Base-by-base conservation (phyloP, 345 rosid genomes). In the Citrus medica region DNA sequence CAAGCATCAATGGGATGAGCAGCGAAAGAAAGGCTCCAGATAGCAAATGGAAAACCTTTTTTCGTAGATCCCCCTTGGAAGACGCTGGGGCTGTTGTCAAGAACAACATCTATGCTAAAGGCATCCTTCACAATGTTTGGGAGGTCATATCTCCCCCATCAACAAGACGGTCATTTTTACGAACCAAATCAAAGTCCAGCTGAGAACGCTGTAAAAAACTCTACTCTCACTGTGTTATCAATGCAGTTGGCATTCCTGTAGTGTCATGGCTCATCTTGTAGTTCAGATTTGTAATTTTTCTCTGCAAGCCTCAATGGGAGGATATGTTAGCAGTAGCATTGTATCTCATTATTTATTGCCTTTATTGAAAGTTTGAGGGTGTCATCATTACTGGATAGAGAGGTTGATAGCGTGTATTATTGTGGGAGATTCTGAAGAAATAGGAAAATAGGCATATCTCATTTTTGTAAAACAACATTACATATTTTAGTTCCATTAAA, bases 71-170 rank as follows among this genome's bases (percentile, higher is more conserved):
- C 10, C 85, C 86, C 62, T 82, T 86, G 13, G 84, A 87, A 84
- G 88, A 84, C 55, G 67, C 82, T 2, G 90, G 80, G 65, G 81
- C 79, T 0, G 85, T 88, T 53, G 79, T 60, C 30, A 88, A 85
- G 87, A 84, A 71, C 51, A 95, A 92, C 82, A 16, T 82, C 73
- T 90, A 92, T 38, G 92, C 91, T 76, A 87, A 84, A 86, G 97
- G 97, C 30, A 78, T 83, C 77, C 69, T 89, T 24, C 82, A 79
- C 76, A 91, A 93, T 82, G 3, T 91, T 17, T 76, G 79, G 56
- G 97, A 95, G 91, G 76, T 91, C 81, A 69, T 93, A 48, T 82
- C 86, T 69, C 98, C 98, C 6, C 58, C 82, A 24, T 92, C 97
- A 19, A 80, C 85, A 9, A 92, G 96, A 84, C 71, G 67, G 8